phyloP scores from a whole-genome alignment of 768 basidiomycete species.

The Boletus speciosus region DNA sequence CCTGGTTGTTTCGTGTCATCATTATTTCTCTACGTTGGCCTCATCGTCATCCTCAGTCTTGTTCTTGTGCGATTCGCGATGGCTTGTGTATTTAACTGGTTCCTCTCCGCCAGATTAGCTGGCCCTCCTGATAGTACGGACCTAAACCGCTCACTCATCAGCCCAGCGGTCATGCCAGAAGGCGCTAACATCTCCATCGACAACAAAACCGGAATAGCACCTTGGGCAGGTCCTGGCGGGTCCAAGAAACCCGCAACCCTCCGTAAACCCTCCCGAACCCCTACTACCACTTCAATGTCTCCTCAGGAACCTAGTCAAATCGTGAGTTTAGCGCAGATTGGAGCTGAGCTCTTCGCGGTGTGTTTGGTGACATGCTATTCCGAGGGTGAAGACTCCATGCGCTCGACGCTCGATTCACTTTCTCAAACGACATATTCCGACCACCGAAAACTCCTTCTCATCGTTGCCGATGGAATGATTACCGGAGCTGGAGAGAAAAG shows the following conservation, averaged over 20 bases:
- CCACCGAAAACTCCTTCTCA: slow-evolving; percentile 84
- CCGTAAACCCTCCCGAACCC: slow-evolving; percentile 37
- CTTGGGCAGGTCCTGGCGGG: slow-evolving; percentile 73
- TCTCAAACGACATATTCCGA: slow-evolving; percentile 90
- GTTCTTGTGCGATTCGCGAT: slow-evolving; percentile 91
- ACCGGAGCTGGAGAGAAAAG: slow-evolving; percentile 94
- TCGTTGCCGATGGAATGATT: slow-evolving; percentile 98
- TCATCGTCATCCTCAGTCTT: slow-evolving; percentile 87
- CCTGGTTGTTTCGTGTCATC: slow-evolving; percentile 93
- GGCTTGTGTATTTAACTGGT: slow-evolving; percentile 98
- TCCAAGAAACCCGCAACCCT: slow-evolving; percentile 49
- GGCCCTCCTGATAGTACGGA: slow-evolving; percentile 69
- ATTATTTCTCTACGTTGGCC: slow-evolving; percentile 84
- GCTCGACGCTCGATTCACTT: slow-evolving; percentile 91
- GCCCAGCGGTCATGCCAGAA: slow-evolving; percentile 93
- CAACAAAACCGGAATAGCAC: slow-evolving; percentile 88
- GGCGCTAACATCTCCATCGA: slow-evolving; percentile 94
- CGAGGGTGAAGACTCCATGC: slow-evolving; percentile 90
- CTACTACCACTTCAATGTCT: slow-evolving; percentile 44
- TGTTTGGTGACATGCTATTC: slow-evolving; percentile 98
- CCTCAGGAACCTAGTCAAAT: slow-evolving; percentile 42
- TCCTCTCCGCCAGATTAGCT: slow-evolving; percentile 78
- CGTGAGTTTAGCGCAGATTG: slow-evolving; percentile 87
- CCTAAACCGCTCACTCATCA: slow-evolving; percentile 80
- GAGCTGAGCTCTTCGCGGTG: slow-evolving; percentile 90